These are phyloP conservation scores for Dendrobium chrysotoxum DNA, from an alignment of 106 monocot species.

Conservation along the genomic window DNA sequence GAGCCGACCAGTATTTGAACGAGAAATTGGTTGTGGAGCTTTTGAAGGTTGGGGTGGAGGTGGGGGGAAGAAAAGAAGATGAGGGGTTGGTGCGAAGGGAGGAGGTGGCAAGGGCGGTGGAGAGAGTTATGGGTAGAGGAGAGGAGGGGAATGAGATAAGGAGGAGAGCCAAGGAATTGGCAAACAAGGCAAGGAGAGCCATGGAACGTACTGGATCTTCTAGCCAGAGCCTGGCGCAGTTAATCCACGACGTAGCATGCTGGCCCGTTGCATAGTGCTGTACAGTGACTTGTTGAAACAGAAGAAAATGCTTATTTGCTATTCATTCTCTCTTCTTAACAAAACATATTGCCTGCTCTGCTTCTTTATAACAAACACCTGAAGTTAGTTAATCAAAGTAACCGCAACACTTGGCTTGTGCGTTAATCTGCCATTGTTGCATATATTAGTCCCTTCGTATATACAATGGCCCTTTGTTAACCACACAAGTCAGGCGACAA, in stretches of 20 bases:
- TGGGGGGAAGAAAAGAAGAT: conserved; percentile 3
- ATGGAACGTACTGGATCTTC: conserved; percentile 38
- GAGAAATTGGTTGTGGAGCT: conserved; percentile 36
- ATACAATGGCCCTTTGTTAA: too few relatives aligned
- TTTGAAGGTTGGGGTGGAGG: conserved; percentile 30
- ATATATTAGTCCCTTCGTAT: too few relatives aligned
- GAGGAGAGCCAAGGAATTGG: conserved; percentile 28
- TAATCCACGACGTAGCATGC: background rate
- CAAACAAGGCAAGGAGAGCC: conserved; percentile 23
- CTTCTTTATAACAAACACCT: too few relatives aligned
- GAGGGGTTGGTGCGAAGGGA: conserved; percentile 17
- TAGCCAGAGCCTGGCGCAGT: background rate
- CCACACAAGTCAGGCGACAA: too few relatives aligned
- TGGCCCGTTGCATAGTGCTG: background rate
- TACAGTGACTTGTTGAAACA: too few relatives aligned
- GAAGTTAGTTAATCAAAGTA: too few relatives aligned
- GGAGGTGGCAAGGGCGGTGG: conserved; percentile 24
- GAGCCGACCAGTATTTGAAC: conserved; percentile 45
- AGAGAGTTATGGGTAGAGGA: conserved; percentile 29
- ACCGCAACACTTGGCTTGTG: too few relatives aligned
- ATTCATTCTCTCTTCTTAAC: too few relatives aligned
- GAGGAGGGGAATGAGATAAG: conserved; percentile 16
- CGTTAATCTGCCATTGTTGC: too few relatives aligned
- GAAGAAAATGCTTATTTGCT: too few relatives aligned
- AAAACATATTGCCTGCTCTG: too few relatives aligned